Base-by-base conservation (phyloP, 1,284 basidiomycete genomes). In the Mycena sp. region DNA sequence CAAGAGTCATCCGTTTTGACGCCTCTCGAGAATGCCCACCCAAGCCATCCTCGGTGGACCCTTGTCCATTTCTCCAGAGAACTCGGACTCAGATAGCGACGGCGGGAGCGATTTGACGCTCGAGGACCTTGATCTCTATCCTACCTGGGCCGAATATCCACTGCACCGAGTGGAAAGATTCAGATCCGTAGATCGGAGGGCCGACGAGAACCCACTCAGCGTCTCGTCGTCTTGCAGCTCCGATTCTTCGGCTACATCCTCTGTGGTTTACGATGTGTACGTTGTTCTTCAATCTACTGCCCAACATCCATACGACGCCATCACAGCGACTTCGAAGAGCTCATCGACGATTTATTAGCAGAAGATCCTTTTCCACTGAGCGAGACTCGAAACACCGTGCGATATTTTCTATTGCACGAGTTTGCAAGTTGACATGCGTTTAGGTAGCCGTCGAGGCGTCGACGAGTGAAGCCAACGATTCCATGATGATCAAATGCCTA, bases 401-500 rank as follows among this genome's bases (percentile, higher is more conserved):
- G 58, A 10, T n/a, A 6, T 4, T 28, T 32, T 16, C 25, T 19
- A 1, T 19, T 4, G 7, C 12, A 28, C 9, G 43, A 11, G 21
- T 30, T 30, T 3, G 7, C 16, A 35, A 21, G 19, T 35, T 64
- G 0, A 56, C 40, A 12, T 12, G 2, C 11, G 29, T 29, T 14
- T 23, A 64, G 60, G 56, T 67, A 30, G 32, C 40, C 25, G 64
- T 67, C 2, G 64, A 55, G 4, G 32, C 64, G 12, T 67, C 64
- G 4, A 35, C 56, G 1, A 29, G 19, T n/a, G 61, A 48, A 11
- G 61, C 64, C 19, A 67, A 63, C 43, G 64, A 67, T 40, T 67
- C 64, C 9, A 52, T 67, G 57, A 58, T 82, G 78, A 74, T 81
- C 56, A 78, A 78, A 58, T 72, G 73, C 30, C 57, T 81, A 21